Evolutionary conservation across 1,284 basidiomycete genomes (phyloP).

Genomic region (Cryptococcus depauperatus): DNA sequence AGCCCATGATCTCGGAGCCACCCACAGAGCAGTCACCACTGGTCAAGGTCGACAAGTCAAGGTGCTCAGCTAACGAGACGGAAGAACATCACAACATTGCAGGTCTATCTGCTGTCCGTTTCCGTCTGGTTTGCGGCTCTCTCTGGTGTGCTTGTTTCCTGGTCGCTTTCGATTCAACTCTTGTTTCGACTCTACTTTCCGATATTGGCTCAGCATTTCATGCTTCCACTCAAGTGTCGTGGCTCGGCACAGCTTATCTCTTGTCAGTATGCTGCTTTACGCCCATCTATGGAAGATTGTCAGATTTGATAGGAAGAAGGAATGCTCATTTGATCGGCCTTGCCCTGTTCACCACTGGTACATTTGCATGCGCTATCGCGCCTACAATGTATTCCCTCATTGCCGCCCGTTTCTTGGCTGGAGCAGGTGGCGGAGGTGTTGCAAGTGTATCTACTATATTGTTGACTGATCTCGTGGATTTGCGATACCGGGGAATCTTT

Average conservation of each 20-base stretch:
- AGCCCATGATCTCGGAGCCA: background rate
- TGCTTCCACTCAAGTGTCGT: conserved; percentile 56
- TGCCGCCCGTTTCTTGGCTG: conserved; percentile 66
- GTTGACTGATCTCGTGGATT: conserved; percentile 51
- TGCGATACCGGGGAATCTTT: conserved; percentile 77
- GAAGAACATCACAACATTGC: conserved; percentile 36
- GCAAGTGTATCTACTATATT: conserved; percentile 34
- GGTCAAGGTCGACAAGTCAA: too few species aligned
- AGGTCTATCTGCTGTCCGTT: conserved; percentile 24
- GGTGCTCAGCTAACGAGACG: too few species aligned
- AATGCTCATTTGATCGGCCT: conserved; percentile 62
- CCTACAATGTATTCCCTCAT: conserved; percentile 75
- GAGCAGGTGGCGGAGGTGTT: conserved; percentile 62
- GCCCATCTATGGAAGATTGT: conserved; percentile 74
- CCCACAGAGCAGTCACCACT: conserved; percentile 6
- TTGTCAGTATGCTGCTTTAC: conserved; percentile 80
- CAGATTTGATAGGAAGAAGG: conserved; percentile 77
- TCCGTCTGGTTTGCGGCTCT: conserved; percentile 29
- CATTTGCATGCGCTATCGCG: conserved; percentile 68
- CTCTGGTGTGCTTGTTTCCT: conserved; percentile 50
- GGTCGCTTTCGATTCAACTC: conserved; percentile 65
- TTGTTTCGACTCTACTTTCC: conserved; percentile 53
- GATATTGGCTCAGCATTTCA: conserved; percentile 34
- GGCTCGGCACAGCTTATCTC: conserved; percentile 54
- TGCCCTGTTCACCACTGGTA: conserved; percentile 70